Evolutionary conservation across 371 early-diverging fungal species (phyloP).

Genomic region (Vairimorpha ceranae): DNA sequence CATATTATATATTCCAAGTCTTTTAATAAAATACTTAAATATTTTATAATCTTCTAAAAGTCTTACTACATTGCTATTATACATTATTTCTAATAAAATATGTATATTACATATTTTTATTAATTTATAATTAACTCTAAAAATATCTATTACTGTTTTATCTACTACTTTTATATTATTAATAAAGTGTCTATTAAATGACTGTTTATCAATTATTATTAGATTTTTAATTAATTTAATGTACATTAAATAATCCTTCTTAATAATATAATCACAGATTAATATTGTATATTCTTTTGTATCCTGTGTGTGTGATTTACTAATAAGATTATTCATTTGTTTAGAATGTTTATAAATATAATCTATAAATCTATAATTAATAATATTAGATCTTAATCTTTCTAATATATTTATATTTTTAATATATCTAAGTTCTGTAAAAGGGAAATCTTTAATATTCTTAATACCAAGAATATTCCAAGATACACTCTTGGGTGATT

Average conservation of each 20-base stretch:
- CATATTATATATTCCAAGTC: neutral
- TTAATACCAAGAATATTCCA: slow-evolving; percentile 7
- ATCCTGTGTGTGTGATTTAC: neutral
- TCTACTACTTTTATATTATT: neutral
- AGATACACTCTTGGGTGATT: neutral
- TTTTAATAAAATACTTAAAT: neutral
- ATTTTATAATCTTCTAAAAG: neutral
- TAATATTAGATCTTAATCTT: neutral
- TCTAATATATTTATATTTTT: slow-evolving; percentile 1
- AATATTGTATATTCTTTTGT: neutral
- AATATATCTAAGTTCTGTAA: slow-evolving; percentile 29
- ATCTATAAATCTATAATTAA: slow-evolving; percentile 14
- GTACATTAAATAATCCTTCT: neutral
- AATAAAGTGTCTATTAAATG: neutral
- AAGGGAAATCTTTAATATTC: slow-evolving; percentile 15
- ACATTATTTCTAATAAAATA: neutral
- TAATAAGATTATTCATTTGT: neutral
- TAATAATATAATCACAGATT: neutral
- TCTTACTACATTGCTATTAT: neutral
- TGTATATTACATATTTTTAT: neutral
- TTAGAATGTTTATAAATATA: slow-evolving; percentile 2
- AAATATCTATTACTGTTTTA: neutral
- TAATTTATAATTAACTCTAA: neutral
- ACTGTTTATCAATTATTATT: neutral
- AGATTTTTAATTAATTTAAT: neutral